These are phyloP conservation scores for Exophiala phaeomuriformis DNA, from an alignment of 2,329 filamentous ascomycete genomes.

Conservation along the genomic window DNA sequence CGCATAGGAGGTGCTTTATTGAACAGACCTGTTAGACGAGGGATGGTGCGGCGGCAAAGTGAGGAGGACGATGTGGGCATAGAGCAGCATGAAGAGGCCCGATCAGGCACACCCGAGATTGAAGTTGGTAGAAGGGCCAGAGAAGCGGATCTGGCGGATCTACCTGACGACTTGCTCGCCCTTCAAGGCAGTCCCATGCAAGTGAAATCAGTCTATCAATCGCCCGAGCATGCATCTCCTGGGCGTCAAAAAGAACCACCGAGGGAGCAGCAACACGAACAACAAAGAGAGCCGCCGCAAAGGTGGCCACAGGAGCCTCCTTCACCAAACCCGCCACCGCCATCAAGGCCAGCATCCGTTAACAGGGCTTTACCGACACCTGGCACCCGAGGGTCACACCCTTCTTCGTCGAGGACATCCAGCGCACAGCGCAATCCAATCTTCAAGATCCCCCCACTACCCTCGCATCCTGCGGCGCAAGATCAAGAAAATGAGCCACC, in stretches of 20 bases:
- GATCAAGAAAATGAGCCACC: slow-evolving; percentile 83
- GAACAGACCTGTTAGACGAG: slow-evolving; percentile 70
- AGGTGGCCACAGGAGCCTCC: neutral
- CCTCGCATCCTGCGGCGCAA: slow-evolving; percentile 54
- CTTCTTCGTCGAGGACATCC: slow-evolving; percentile 35
- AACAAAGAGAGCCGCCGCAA: slow-evolving; percentile 6
- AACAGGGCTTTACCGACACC: slow-evolving; percentile 34
- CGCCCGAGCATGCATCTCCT: slow-evolving; percentile 10
- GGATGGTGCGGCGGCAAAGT: slow-evolving; percentile 54
- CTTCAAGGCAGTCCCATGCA: slow-evolving; percentile 25
- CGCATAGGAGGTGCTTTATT: slow-evolving; percentile 70
- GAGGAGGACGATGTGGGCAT: slow-evolving; percentile 53
- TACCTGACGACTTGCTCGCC: slow-evolving; percentile 23
- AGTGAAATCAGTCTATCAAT: slow-evolving; percentile 20
- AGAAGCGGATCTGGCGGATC: slow-evolving; percentile 29
- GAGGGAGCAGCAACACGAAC: slow-evolving; percentile 5
- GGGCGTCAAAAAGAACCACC: slow-evolving; percentile 6
- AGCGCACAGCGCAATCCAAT: slow-evolving; percentile 44
- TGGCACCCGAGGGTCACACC: slow-evolving; percentile 35
- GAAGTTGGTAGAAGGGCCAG: slow-evolving; percentile 29
- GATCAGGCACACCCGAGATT: slow-evolving; percentile 21
- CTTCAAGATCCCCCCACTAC: slow-evolving; percentile 52
- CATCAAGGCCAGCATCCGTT: slow-evolving; percentile 21
- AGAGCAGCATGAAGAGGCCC: slow-evolving; percentile 27
- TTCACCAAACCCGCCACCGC: slow-evolving; percentile 23